These are phyloP conservation scores for Cubamyces lactineus DNA, from an alignment of 768 basidiomycete genomes.

Conservation along the genomic window DNA sequence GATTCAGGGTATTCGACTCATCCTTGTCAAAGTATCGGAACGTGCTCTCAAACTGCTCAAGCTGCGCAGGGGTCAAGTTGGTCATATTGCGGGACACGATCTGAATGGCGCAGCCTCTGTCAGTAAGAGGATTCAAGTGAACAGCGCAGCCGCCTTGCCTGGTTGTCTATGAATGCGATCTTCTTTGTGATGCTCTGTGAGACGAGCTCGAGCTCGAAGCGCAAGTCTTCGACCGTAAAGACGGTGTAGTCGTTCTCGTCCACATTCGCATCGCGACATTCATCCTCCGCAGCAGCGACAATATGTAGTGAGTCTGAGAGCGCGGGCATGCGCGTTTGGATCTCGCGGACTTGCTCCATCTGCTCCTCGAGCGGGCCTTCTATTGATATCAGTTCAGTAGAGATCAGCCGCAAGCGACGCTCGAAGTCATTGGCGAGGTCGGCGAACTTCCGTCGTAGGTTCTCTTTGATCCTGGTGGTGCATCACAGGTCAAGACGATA, in stretches of 20 bases:
- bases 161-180: conserved; percentile 96
- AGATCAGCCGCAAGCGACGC: conserved; percentile 63
- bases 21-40: conserved; percentile 98
- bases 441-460: conserved; percentile 76
- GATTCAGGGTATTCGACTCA: conserved; percentile 82
- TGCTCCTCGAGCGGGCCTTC: conserved; percentile 85
- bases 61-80: conserved; percentile 91
- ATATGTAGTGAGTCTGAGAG: conserved; percentile 57
- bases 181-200: conserved; percentile 84
- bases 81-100: conserved; percentile 93
- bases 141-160: conserved; percentile 50
- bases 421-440: conserved; percentile 78
- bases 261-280: conserved; percentile 85
- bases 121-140: background rate
- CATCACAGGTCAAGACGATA: background rate
- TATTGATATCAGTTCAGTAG: conserved; percentile 71
- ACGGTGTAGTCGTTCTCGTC: conserved; percentile 98
- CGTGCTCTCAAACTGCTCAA: conserved; percentile 96
- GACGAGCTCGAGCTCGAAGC: conserved; percentile 85
- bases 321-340: conserved; percentile 69
- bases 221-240: conserved; percentile 85
- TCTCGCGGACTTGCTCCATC: conserved; percentile 63
- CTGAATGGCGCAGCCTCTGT: conserved; percentile 42
- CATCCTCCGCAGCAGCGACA: conserved; percentile 68
- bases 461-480: conserved; percentile 73